Conservation (phyloP, 2,329 filamentous ascomycete species). For the Alternaria conjuncta region DNA sequence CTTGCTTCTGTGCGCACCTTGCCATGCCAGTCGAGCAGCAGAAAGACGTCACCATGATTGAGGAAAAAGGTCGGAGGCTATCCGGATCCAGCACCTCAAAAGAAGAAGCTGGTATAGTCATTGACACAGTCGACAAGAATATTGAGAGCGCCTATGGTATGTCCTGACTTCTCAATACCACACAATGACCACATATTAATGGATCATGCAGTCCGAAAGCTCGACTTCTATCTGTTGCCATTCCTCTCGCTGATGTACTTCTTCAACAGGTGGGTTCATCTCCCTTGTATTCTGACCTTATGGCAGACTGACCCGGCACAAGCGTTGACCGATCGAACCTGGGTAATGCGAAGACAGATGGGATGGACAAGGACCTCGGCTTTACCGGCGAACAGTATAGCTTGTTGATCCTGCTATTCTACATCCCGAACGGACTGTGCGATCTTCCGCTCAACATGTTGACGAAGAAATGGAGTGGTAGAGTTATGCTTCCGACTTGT, state of each 20-base stretch:
- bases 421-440: conserved; percentile 58
- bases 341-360: conserved; percentile 60
- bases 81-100: background rate
- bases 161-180: background rate
- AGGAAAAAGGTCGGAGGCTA: background rate
- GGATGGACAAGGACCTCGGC: conserved; percentile 52
- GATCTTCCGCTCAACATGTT: conserved; percentile 59
- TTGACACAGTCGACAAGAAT: background rate
- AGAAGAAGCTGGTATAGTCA: background rate
- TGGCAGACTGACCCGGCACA: conserved; percentile 51
- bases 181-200: background rate
- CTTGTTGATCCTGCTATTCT: conserved; percentile 58
- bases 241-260: background rate
- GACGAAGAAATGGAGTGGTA: conserved; percentile 57
- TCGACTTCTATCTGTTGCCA: background rate
- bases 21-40: background rate
- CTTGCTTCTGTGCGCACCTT: no score
- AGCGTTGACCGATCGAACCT: conserved; percentile 52
- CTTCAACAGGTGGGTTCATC: background rate
- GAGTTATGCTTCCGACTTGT: conserved; percentile 48
- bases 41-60: background rate
- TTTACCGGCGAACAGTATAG: conserved; percentile 54
- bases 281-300: no score
- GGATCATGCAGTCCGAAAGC: background rate
- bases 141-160: background rate